Evolutionary conservation across 176 grass and related monocot species (phyloP).

Genomic region (Lolium perenne): DNA sequence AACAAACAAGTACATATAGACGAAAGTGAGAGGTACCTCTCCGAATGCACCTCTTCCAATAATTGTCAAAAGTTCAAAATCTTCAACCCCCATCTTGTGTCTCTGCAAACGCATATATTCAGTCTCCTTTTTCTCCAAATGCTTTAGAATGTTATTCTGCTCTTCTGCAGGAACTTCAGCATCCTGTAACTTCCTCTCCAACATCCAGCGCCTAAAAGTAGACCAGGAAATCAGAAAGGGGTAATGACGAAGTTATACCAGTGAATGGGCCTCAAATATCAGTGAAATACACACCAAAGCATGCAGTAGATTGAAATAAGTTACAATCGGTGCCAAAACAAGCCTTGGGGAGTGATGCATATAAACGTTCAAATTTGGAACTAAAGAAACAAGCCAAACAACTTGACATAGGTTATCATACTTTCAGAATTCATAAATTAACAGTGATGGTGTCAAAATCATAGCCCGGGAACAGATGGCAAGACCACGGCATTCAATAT

Average conservation of each 20-base stretch:
- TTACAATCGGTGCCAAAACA: conserved; percentile 8
- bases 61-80: conserved; percentile 99
- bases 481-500: not conserved
- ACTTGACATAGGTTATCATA: not conserved
- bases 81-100: conserved; percentile 97
- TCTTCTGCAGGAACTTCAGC: conserved; percentile 97
- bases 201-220: conserved; percentile 80
- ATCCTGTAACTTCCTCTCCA: conserved; percentile 95
- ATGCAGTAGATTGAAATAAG: conserved; percentile 22
- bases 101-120: conserved; percentile 97
- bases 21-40: conserved; percentile 57
- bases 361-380: conserved; percentile 5
- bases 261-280: not conserved
- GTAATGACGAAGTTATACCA: not conserved
- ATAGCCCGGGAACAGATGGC: not conserved
- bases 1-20: conserved; percentile 21
- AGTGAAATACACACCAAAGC: conserved; percentile 7
- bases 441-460: not conserved
- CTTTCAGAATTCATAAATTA: not conserved
- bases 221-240: conserved; percentile 36
- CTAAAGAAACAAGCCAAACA: not conserved
- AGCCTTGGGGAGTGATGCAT: not conserved
- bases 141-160: conserved; percentile 90
- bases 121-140: conserved; percentile 97
- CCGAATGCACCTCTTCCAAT: conserved; percentile 99